Evolutionary conservation across 164 flowering plant species (phyloP).

Genomic region (Dillenia turbinata): DNA sequence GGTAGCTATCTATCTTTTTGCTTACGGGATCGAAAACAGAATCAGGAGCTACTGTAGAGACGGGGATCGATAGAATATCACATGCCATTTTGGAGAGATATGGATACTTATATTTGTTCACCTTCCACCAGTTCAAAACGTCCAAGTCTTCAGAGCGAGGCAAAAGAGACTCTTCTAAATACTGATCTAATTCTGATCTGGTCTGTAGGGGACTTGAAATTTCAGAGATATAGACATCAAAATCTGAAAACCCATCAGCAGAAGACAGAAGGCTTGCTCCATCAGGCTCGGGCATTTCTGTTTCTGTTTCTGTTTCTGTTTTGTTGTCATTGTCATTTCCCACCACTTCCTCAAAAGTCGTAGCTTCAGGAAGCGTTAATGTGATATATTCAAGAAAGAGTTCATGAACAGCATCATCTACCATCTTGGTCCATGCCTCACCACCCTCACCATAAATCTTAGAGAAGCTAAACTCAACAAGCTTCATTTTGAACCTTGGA

Average conservation of each 20-base stretch:
- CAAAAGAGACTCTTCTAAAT: slow-evolving; percentile 59
- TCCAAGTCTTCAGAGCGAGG: slow-evolving; percentile 58
- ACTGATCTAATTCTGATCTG: slow-evolving; percentile 76
- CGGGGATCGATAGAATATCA: slow-evolving; percentile 58
- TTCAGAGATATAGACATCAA: slow-evolving; percentile 62
- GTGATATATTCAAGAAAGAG: slow-evolving; percentile 57
- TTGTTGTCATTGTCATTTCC: slow-evolving; percentile 3
- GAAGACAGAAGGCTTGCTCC: slow-evolving; percentile 23
- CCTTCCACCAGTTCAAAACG: slow-evolving; percentile 73
- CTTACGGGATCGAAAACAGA: slow-evolving; percentile 47
- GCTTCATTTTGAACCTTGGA: slow-evolving; percentile 83
- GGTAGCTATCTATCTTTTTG: slow-evolving; percentile 42
- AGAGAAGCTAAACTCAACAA: slow-evolving; percentile 64
- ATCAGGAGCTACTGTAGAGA: slow-evolving; percentile 46
- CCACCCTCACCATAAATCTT: slow-evolving; percentile 68
- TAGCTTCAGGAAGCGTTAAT: slow-evolving; percentile 24
- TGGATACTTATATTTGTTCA: slow-evolving; percentile 48
- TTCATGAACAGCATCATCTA: slow-evolving; percentile 66
- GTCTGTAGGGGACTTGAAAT: slow-evolving; percentile 30
- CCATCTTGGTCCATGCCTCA: slow-evolving; percentile 33
- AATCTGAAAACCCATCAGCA: slow-evolving; percentile 47
- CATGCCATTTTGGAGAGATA: slow-evolving; percentile 67
- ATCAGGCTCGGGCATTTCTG: slow-evolving; percentile 16
- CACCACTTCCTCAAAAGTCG: slow-evolving; percentile 32
- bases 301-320: slow-evolving; percentile 15